Conservation (phyloP, 2,329 filamentous ascomycete species). For the Phaeosphaeria sp. region DNA sequence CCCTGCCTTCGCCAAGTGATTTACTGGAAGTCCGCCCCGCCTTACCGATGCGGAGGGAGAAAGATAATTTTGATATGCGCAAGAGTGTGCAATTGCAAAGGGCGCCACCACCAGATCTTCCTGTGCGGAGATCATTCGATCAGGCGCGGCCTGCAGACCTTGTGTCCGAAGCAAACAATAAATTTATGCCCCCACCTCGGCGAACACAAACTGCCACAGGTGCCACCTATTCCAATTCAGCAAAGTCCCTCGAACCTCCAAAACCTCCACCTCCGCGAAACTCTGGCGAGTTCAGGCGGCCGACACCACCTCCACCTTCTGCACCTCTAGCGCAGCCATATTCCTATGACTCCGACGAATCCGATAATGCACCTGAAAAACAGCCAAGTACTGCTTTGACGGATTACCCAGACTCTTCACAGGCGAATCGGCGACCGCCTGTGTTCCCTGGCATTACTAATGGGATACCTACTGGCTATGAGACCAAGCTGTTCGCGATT, state of each 20-base stretch:
- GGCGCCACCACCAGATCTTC: constrained; percentile 39
- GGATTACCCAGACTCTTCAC: constrained; percentile 83
- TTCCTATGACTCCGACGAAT: constrained; percentile 59
- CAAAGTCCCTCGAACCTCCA: constrained; percentile 39
- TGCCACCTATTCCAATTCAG: constrained; percentile 3
- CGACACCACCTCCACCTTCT: constrained; percentile 17
- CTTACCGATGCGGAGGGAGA: constrained; percentile 54
- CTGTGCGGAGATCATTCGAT: constrained; percentile 46
- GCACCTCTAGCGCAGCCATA: constrained; percentile 33
- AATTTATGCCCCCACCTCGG: constrained; percentile 44
- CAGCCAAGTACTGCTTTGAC: constrained; percentile 61
- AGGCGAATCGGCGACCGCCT: constrained; percentile 84
- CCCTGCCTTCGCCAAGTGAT: constrained; percentile 30
- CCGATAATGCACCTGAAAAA: constrained; percentile 50
- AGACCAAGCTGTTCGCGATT: constrained; percentile 84
- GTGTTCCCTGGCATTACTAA: constrained; percentile 73
- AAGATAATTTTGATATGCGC: constrained; percentile 42
- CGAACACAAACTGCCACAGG: constrained; percentile 40
- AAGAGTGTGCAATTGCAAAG: constrained; percentile 44
- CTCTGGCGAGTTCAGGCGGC: constrained; percentile 42
- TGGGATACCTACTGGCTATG: constrained; percentile 84
- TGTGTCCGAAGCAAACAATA: constrained; percentile 33
- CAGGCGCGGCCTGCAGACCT: constrained; percentile 35
- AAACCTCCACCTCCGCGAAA: constrained; percentile 44
- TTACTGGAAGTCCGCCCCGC: constrained; percentile 56